A percentile compares a stretch with the other conserved stretches of the same genome.
These are phyloP conservation scores for Fraxinus pennsylvanica DNA, from an alignment of 257 asterid genomes.

Conservation along the genomic window DNA sequence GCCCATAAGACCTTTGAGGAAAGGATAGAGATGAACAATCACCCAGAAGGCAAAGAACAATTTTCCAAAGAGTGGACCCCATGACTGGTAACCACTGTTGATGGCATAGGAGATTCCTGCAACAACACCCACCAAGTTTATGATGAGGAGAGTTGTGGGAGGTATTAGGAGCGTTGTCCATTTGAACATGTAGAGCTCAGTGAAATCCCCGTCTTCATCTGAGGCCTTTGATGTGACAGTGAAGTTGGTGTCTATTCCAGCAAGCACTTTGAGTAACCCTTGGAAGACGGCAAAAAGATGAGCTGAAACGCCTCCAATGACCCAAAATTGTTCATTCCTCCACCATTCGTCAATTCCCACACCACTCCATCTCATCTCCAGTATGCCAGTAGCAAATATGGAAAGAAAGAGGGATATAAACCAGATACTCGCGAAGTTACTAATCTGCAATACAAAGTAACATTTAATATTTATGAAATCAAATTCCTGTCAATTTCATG, in stretches of 20 bases:
- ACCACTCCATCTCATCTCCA: conserved; percentile 98
- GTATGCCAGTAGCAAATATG: conserved; percentile 93
- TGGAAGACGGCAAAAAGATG: conserved; percentile 93
- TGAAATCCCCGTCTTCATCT: conserved; percentile 88
- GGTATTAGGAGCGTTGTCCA: conserved; percentile 95
- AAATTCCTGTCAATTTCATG: not conserved
- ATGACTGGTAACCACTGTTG: conserved; percentile 93
- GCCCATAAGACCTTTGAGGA: conserved; percentile 97
- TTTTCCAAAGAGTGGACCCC: conserved; percentile 97
- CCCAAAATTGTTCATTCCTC: conserved; percentile 99
- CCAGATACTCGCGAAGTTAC: conserved; percentile 93
- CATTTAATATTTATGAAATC: not conserved
- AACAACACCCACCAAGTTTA: conserved; percentile 89
- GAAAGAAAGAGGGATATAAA: conserved; percentile 92
- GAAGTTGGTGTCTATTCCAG: conserved; percentile 95
- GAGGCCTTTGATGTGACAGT: conserved; percentile 95
- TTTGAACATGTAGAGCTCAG: conserved; percentile 95
- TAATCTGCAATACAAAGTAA: conserved; percentile 60
- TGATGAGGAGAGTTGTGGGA: conserved; percentile 85
- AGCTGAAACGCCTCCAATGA: conserved; percentile 94
- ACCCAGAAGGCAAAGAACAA: conserved; percentile 95
- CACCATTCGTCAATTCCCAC: conserved; percentile 98
- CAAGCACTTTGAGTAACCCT: conserved; percentile 94
- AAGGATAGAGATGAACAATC: conserved; percentile 91
- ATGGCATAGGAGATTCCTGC: conserved; percentile 94